Conservation (phyloP, 176 grass and related monocot species). For the Aechmea fasciata region DNA sequence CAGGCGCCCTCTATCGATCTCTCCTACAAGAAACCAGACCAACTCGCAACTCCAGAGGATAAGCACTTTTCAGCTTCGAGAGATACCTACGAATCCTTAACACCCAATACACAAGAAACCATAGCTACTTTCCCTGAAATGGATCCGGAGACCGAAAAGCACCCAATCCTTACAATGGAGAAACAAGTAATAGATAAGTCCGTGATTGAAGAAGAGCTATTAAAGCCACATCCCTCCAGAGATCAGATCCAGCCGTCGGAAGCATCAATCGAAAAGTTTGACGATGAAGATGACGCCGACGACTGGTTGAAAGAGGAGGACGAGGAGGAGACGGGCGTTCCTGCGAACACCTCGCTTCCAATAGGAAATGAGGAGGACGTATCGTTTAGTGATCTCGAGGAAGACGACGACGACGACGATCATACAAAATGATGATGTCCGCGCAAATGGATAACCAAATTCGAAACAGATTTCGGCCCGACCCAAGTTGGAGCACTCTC, state of each 20-base stretch:
- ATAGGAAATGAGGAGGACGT: conserved; percentile 71
- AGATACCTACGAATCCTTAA: conserved; percentile 24
- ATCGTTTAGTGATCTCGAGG: conserved; percentile 85
- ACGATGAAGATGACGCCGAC: conserved; percentile 60
- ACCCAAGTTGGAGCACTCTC: not conserved
- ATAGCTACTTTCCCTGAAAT: conserved; percentile 28
- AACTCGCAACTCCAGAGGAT: conserved; percentile 9
- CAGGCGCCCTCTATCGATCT: conserved; percentile 14
- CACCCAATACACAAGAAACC: conserved; percentile 16
- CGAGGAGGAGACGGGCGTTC: conserved; percentile 42
- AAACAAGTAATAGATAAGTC: conserved; percentile 55
- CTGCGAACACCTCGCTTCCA: conserved; percentile 35
- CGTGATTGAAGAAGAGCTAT: conserved; percentile 46
- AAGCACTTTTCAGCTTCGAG: conserved; percentile 16
- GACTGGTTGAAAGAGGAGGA: conserved; percentile 75
- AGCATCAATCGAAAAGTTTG: conserved; percentile 37
- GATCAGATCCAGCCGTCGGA: conserved; percentile 27
- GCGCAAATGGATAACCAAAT: not conserved
- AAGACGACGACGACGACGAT: conserved; percentile 71
- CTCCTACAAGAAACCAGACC: conserved; percentile 27
- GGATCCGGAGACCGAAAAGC: conserved; percentile 55
- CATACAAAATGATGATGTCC: conserved; percentile 39
- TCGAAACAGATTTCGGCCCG: not conserved
- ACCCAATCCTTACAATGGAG: conserved; percentile 52
- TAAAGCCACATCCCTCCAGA: conserved; percentile 16